Base-by-base conservation (phyloP, 768 basidiomycete genomes). In the Serendipita indica region DNA sequence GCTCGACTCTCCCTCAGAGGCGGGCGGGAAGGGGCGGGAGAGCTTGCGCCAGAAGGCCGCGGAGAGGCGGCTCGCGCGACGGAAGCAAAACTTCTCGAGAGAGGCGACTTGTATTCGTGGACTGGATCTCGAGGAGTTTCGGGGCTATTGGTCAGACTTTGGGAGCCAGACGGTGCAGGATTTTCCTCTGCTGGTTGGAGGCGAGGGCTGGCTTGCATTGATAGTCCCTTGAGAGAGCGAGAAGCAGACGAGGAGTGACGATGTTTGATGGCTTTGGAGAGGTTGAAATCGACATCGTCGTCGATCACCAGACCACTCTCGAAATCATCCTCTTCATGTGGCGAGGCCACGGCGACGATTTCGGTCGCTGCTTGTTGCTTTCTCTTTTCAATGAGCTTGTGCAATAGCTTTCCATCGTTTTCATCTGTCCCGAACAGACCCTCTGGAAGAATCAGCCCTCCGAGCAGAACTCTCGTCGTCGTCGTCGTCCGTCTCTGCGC, bases 221-320 rank as follows among this genome's bases (percentile, higher is more conserved):
- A 30, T 10, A 54, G 22, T 25, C n/a, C 30, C 12, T 20, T 22
- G 49, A 32, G 4, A n/a, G 35, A 37, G 7, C 49, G 49, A 10
- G 22, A 25, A 10, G 20, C 30, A 7, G 49, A 54, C n/a, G 30
- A n/a, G 22, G 49, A 27, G n/a, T 25, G 49, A 22, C 49, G 49
- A 54, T 54, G 49, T 10, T 54, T 18, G 16, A 22, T 54, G 49
- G 30, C 49, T 54, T 30, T 54, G 30, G 49, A 16, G n/a, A 86
- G 85, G 66, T 84, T 89, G 49, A 91, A 79, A 66, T 90, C 87
- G 57, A 77, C 78, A 67, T 88, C 88, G 62, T 87, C 85, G 65
- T 84, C 83, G 64, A 92, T 83, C 63, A 89, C 77, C 57, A 92
- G 81, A 13, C 89, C 89, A 61, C 78, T 78, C 69, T 92, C 89